Evolutionary conservation across 2,329 filamentous ascomycete species (phyloP).

Genomic region (Trichoderma gracile): DNA sequence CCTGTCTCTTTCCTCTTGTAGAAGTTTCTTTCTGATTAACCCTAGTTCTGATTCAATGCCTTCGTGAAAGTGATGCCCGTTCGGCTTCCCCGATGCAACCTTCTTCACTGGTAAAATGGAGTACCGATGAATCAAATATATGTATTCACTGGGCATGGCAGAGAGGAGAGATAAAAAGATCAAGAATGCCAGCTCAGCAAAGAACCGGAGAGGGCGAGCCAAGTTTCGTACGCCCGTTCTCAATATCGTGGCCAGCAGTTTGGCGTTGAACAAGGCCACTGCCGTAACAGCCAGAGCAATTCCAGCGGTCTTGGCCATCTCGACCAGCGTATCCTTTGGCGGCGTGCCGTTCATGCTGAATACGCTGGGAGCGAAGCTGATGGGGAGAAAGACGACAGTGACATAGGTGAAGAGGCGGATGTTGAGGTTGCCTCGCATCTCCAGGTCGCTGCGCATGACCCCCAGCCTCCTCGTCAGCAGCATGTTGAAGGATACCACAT

Average conservation of each 20-base stretch:
- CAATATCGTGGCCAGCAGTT: neutral
- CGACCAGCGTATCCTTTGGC: neutral
- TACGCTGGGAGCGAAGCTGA: neutral
- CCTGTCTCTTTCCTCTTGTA: no score
- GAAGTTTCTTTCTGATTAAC: no score
- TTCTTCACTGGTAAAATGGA: no score
- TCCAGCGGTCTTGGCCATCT: neutral
- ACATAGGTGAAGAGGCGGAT: conserved; percentile 3
- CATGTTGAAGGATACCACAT: neutral
- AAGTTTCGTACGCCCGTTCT: no score
- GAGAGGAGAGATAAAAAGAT: no score
- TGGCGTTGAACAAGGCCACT: neutral
- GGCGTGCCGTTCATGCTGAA: neutral
- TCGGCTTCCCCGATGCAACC: no score
- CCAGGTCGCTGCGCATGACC: neutral
- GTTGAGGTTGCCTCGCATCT: neutral
- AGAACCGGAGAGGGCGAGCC: neutral
- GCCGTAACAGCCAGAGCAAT: neutral
- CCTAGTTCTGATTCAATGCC: no score
- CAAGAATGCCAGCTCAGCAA: neutral
- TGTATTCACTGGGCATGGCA: no score
- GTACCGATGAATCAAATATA: no score
- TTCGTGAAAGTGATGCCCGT: no score
- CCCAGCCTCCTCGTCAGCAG: neutral
- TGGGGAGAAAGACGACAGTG: neutral